These are phyloP conservation scores for Cladophialophora immunda DNA, from an alignment of 2,329 filamentous ascomycete species.

Conservation along the genomic window DNA sequence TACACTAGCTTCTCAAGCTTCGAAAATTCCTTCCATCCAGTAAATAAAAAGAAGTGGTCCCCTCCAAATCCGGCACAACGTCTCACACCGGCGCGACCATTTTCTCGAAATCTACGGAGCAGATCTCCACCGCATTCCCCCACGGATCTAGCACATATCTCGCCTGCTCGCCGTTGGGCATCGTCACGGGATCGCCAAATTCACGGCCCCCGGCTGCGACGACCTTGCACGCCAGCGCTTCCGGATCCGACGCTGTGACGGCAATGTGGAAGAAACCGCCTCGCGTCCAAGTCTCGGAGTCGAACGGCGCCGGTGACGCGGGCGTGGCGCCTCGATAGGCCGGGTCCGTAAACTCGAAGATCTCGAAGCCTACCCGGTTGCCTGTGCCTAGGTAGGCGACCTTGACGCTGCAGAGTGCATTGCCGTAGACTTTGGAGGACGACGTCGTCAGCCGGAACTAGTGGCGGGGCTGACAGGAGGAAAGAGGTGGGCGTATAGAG, in stretches of 20 bases:
- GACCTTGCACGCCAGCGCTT: neutral
- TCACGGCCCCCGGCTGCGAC: slow-evolving; percentile 5
- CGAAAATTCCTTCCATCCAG: no score
- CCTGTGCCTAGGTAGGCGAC: slow-evolving; percentile 20
- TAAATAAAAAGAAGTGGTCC: no score
- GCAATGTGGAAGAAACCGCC: slow-evolving; percentile 31
- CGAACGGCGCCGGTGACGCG: slow-evolving; percentile 14
- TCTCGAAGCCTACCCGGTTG: slow-evolving; percentile 21
- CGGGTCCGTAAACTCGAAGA: slow-evolving; percentile 28
- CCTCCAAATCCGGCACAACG: no score
- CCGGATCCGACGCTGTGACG: slow-evolving; percentile 8
- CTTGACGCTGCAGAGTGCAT: slow-evolving; percentile 5
- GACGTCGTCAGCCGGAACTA: no score
- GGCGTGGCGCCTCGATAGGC: neutral
- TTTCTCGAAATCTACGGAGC: no score
- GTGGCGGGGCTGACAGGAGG: no score
- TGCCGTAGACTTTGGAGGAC: slow-evolving; percentile 21
- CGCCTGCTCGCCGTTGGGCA: slow-evolving; percentile 13
- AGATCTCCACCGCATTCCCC: slow-evolving; percentile 26
- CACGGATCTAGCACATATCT: slow-evolving; percentile 25
- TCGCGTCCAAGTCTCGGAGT: neutral
- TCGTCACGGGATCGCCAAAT: slow-evolving; percentile 12
- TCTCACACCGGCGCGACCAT: no score
- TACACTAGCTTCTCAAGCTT: no score
- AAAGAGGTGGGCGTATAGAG: no score